phyloP scores from a whole-genome alignment of 176 grass and related monocot species.

The Aegilops sharonensis region DNA sequence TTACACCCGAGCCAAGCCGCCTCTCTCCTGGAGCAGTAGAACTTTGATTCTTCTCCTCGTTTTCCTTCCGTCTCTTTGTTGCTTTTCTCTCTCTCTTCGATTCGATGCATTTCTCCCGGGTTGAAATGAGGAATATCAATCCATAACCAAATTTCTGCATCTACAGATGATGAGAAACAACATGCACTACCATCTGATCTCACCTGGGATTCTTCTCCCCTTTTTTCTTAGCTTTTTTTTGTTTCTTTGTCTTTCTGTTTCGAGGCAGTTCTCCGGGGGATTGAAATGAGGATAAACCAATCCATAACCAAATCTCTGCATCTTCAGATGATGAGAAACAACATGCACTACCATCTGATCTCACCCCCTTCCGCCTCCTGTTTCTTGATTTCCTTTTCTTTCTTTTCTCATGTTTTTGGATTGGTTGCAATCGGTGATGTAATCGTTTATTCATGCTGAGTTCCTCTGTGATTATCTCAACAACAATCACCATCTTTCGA shows the following conservation, averaged over 20 bases:
- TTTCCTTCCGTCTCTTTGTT: background rate
- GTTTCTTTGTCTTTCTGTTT: background rate
- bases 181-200: conserved; percentile 64
- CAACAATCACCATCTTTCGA: conserved; percentile 56
- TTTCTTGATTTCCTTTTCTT: background rate
- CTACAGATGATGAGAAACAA: conserved; percentile 48
- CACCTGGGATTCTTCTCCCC: background rate
- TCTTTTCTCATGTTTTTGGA: background rate
- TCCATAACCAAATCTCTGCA: conserved; percentile 54
- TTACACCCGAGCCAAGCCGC: background rate
- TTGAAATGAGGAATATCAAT: conserved; percentile 44
- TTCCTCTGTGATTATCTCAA: conserved; percentile 41
- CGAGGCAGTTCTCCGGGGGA: background rate
- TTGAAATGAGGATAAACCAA: conserved; percentile 41
- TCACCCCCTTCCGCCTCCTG: background rate
- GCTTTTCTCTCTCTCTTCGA: background rate
- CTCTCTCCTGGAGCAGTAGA: no score
- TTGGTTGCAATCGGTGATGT: conserved; percentile 36
- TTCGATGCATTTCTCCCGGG: background rate
- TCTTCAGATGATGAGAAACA: conserved; percentile 46
- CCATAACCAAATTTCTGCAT: conserved; percentile 53
- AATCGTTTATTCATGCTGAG: conserved; percentile 38
- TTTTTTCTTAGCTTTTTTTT: background rate
- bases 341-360: conserved; percentile 67
- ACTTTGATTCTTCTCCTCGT: background rate